Percentiles rank a stretch among this genome's conserved stretches.
phyloP scores from a whole-genome alignment of 805 yeast genomes.

The Monosporozyma yasuniensis region DNA sequence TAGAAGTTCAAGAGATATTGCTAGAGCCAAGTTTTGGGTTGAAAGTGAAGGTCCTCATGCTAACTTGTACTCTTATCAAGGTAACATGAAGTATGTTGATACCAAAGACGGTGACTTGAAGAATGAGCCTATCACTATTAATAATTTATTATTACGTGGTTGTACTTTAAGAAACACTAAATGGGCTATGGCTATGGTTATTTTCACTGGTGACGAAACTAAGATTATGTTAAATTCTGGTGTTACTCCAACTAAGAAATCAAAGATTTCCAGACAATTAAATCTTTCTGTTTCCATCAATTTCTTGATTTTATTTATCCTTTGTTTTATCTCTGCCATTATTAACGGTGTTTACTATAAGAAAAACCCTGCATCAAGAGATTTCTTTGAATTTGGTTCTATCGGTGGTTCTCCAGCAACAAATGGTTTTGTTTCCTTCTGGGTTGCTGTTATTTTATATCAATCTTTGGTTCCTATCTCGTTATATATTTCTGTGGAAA shows the following conservation, averaged over 20 bases:
- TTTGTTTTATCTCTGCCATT: slow-evolving; percentile 63
- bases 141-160: slow-evolving; percentile 65
- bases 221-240: slow-evolving; percentile 79
- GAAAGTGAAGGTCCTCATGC: slow-evolving; percentile 82
- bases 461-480: slow-evolving; percentile 80
- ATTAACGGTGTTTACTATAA: slow-evolving; percentile 61
- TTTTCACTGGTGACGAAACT: slow-evolving; percentile 70
- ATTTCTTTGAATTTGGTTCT: slow-evolving; percentile 61
- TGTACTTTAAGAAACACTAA: slow-evolving; percentile 71
- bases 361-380: slow-evolving; percentile 40
- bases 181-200: slow-evolving; percentile 73
- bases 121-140: slow-evolving; percentile 59
- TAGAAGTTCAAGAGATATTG: slow-evolving; percentile 40
- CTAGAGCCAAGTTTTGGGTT: slow-evolving; percentile 51
- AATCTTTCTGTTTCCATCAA: slow-evolving; percentile 62
- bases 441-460: slow-evolving; percentile 67
- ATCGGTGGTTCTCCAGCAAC: slow-evolving; percentile 55
- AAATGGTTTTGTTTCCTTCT: slow-evolving; percentile 64
- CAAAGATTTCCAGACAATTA: slow-evolving; percentile 64
- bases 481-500: slow-evolving; percentile 70
- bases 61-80: slow-evolving; percentile 67
- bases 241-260: slow-evolving; percentile 66
- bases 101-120: slow-evolving; percentile 20
- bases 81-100: slow-evolving; percentile 49
- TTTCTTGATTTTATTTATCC: slow-evolving; percentile 50